Base-by-base conservation (phyloP, 2,329 filamentous ascomycete genomes). In the Colletotrichum eremochloae region DNA sequence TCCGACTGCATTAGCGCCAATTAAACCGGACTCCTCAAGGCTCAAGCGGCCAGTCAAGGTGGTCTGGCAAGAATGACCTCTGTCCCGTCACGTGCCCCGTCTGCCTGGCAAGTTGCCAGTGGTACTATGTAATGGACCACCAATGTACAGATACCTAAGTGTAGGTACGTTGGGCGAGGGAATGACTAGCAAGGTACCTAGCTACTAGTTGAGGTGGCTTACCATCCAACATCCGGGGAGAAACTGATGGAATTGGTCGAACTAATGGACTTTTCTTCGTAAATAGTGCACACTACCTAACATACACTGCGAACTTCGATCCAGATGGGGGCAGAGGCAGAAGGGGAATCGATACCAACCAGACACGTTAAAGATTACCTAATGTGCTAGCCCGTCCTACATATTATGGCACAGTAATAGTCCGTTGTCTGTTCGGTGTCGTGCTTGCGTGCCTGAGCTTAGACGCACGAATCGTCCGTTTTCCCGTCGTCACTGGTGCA, bases 1-100 rank as follows among this genome's bases (percentile, higher is more conserved):
- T 50, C 46, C 46, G 61, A 57, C 61, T 55, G 68, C 60, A 68
- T 74, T 74, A 74, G 72, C 72, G 72, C 48, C 72, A 74, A 68
- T 64, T 64, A 74, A 72, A 72, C 58, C 40, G 60, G 64, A 61
- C 48, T 72, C 53, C 53, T 50, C 66, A 56, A 38, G 68, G 66
- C 66, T 69, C 53, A 64, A 61, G 60, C 70, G 40, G 66, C 66
- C 65, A 72, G 70, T 50, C 66, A 69, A 60, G 55, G 60, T 64
- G 66, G 52, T 36, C 53, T 65, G 61, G 53, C 53, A 40, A 61
- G 14, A 61, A 48, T 50, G 66, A 42, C 18, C 60, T 40, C 66
- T 24, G 55, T 42, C 48, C 66, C 40, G 61, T 72, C 70, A 70
- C 70, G 70, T 72, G 70, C 53, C 20, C 52, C 11, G 42, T 18